Evolutionary conservation across 495 filamentous ascomycete species (phyloP).

Genomic region (Neurospora tetrasperma): DNA sequence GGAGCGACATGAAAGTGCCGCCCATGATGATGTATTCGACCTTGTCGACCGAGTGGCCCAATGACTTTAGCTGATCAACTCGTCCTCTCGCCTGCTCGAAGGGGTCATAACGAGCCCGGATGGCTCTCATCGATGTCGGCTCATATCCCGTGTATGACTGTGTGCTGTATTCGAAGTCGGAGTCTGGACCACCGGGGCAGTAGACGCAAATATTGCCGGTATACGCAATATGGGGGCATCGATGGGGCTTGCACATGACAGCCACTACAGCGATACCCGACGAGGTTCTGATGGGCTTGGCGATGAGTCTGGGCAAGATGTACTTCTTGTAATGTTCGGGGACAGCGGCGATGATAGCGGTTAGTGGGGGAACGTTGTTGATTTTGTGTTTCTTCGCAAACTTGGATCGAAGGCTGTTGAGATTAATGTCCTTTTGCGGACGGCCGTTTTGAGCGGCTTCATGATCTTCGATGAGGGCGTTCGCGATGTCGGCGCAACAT

Average conservation of each 20-base stretch:
- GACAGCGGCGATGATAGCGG: constrained; percentile 93
- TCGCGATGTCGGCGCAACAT: constrained; percentile 91
- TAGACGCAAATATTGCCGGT: constrained; percentile 99
- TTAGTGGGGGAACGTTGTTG: constrained; percentile 76
- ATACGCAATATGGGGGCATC: constrained; percentile 94
- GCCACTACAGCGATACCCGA: constrained; percentile 98
- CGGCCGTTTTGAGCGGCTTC: constrained; percentile 64
- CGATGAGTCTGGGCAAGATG: constrained; percentile 86
- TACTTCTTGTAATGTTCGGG: constrained; percentile 99
- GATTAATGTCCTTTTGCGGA: constrained; percentile 77
- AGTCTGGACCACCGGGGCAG: constrained; percentile 93
- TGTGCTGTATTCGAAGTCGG: constrained; percentile 97
- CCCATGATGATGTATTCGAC: constrained; percentile 99
- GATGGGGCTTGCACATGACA: constrained; percentile 98
- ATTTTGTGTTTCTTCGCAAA: constrained; percentile 86
- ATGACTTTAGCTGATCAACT: constrained; percentile 88
- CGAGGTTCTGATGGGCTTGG: constrained; percentile 90
- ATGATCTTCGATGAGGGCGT: constrained; percentile 83
- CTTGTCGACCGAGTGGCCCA: constrained; percentile 96
- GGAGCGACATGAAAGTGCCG: constrained; percentile 95
- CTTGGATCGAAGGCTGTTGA: constrained; percentile 80
- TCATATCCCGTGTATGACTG: constrained; percentile 98
- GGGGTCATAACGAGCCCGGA: constrained; percentile 92
- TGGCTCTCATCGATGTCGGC: constrained; percentile 95
- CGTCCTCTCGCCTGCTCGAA: constrained; percentile 94